phyloP scores from a whole-genome alignment of 2,329 filamentous ascomycete genomes.

The Diaporthe aspalathi region DNA sequence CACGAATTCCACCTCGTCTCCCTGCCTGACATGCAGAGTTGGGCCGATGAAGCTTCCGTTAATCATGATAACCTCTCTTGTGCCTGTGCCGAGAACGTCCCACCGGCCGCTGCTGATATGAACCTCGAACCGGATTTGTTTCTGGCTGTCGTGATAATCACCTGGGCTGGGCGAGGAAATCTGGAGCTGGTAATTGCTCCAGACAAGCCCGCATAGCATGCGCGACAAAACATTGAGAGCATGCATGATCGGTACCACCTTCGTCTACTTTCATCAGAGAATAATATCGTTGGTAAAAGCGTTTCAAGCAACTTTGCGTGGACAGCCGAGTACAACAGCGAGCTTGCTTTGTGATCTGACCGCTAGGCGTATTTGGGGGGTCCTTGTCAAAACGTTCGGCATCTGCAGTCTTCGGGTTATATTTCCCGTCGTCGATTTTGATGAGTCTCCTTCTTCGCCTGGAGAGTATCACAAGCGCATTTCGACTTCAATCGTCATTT shows the following conservation, averaged over 20 bases:
- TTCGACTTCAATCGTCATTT: neutral
- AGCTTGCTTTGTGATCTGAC: neutral
- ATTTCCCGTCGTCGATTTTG: neutral
- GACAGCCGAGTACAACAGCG: neutral
- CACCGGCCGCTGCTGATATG: constrained; percentile 1
- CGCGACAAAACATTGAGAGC: neutral
- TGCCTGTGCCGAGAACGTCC: neutral
- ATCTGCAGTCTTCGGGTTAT: neutral
- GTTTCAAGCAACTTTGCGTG: neutral
- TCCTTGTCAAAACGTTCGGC: neutral
- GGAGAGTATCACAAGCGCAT: neutral
- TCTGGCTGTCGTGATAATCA: neutral
- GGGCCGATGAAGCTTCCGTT: constrained; percentile 10
- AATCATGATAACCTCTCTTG: constrained; percentile 3
- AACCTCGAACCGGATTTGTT: constrained; percentile 5
- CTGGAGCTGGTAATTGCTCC: neutral
- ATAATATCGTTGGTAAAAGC: no score
- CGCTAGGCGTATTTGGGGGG: neutral
- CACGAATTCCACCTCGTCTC: neutral
- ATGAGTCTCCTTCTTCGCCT: neutral
- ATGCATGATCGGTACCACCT: neutral
- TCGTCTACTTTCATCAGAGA: no score
- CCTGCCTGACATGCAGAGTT: neutral
- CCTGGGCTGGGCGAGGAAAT: neutral
- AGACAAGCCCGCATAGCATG: neutral